Conservation (phyloP, 2,329 filamentous ascomycete species). For the Sarocladium kiliense region DNA sequence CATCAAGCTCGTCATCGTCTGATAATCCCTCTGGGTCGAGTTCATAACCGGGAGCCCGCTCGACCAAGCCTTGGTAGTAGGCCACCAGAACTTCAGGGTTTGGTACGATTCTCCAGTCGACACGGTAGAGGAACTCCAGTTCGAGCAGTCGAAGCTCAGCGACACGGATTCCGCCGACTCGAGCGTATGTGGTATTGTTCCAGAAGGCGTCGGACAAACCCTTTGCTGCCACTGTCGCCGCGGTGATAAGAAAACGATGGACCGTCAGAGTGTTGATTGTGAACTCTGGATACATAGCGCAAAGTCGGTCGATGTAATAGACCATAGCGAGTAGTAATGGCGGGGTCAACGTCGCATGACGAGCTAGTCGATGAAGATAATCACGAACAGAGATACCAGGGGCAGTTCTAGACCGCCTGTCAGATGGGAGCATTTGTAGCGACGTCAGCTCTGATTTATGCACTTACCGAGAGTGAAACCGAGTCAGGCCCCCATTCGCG, state of each 20-base stretch:
- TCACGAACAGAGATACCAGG: slow-evolving; percentile 93
- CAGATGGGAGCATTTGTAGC: background rate
- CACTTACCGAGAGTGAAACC: slow-evolving; percentile 83
- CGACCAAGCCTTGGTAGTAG: slow-evolving; percentile 86
- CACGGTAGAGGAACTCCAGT: slow-evolving; percentile 84
- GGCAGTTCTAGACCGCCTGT: slow-evolving; percentile 42
- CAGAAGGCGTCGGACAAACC: slow-evolving; percentile 95
- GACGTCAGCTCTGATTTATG: slow-evolving; percentile 11
- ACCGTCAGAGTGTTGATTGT: slow-evolving; percentile 95
- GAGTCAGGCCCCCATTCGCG: slow-evolving; percentile 73
- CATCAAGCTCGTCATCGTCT: slow-evolving; percentile 22
- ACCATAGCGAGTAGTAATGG: slow-evolving; percentile 98
- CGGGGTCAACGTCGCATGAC: slow-evolving; percentile 87
- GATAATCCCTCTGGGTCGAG: slow-evolving; percentile 36
- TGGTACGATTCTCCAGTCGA: slow-evolving; percentile 96
- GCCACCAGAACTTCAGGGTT: slow-evolving; percentile 90
- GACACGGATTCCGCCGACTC: slow-evolving; percentile 87
- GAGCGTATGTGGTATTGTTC: slow-evolving; percentile 95
- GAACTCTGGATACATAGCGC: slow-evolving; percentile 86
- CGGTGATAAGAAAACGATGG: slow-evolving; percentile 93
- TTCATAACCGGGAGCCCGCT: slow-evolving; percentile 51
- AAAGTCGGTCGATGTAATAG: slow-evolving; percentile 95
- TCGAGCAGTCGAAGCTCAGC: slow-evolving; percentile 87
- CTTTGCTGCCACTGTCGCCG: slow-evolving; percentile 92
- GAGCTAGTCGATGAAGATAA: slow-evolving; percentile 87